Percentiles rank a stretch among this genome's conserved stretches.
Evolutionary conservation across 306 rosid genomes (phyloP).

Genomic region (Clitoria ternatea): DNA sequence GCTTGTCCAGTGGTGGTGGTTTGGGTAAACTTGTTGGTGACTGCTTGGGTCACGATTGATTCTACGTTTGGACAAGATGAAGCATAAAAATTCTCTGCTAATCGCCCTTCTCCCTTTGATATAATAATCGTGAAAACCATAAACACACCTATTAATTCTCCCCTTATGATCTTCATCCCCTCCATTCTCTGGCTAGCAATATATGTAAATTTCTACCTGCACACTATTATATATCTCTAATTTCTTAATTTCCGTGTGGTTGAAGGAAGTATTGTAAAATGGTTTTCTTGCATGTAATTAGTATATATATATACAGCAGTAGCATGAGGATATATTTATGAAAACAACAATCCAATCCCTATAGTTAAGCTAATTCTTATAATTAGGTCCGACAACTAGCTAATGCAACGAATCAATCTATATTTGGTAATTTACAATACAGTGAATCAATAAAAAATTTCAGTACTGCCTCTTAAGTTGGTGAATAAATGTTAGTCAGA

Average conservation of each 20-base stretch:
- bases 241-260: background rate
- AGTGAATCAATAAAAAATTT: background rate
- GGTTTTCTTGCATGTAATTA: no score
- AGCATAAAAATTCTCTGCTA: conserved; percentile 54
- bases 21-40: conserved; percentile 47
- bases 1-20: conserved; percentile 56
- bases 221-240: background rate
- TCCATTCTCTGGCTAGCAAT: background rate
- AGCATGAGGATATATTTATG: no score
- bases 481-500: background rate
- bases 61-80: conserved; percentile 69
- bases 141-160: conserved; percentile 15
- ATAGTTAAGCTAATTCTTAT: no score
- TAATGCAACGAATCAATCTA: no score
- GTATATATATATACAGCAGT: no score
- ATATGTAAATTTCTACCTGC: no score
- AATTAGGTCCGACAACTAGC: no score
- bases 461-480: background rate
- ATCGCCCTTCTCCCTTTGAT: conserved; percentile 34
- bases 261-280: no score
- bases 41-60: conserved; percentile 55
- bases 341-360: no score
- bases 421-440: no score
- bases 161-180: conserved; percentile 26
- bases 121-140: conserved; percentile 17